phyloP scores from a whole-genome alignment of 371 early-diverging fungal species.

The Syncephalis plumigaleata region DNA sequence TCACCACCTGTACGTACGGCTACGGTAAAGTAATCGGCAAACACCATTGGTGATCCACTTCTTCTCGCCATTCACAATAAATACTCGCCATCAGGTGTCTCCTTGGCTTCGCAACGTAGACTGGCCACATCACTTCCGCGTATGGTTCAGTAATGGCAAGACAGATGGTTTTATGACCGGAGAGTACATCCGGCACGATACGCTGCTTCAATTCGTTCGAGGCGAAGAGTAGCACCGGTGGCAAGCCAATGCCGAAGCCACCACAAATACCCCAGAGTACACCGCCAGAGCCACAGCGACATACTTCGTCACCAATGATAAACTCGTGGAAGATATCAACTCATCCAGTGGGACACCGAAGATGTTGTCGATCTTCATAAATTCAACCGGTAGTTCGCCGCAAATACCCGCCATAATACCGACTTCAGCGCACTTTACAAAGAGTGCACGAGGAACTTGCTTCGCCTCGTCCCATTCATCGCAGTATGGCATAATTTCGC shows the following conservation, averaged over 20 bases:
- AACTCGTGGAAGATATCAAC: slow-evolving; percentile 65
- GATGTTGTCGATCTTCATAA: slow-evolving; percentile 11
- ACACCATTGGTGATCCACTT: slow-evolving; percentile 81
- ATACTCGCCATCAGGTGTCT: slow-evolving; percentile 53
- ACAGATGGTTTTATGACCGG: slow-evolving; percentile 63
- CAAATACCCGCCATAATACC: slow-evolving; percentile 52
- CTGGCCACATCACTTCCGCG: slow-evolving; percentile 74
- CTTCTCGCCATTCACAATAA: slow-evolving; percentile 72
- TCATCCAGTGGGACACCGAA: slow-evolving; percentile 25
- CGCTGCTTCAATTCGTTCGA: slow-evolving; percentile 42
- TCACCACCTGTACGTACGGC: slow-evolving; percentile 59
- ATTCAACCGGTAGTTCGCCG: slow-evolving; percentile 21
- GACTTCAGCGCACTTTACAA: slow-evolving; percentile 46
- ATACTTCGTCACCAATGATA: slow-evolving; percentile 58
- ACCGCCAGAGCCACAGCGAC: slow-evolving; percentile 74
- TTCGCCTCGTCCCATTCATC: slow-evolving; percentile 81
- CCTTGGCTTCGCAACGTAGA: slow-evolving; percentile 47
- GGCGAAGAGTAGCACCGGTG: slow-evolving; percentile 66
- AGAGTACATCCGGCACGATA: slow-evolving; percentile 47
- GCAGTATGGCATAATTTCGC: slow-evolving; percentile 62
- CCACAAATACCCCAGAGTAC: slow-evolving; percentile 69
- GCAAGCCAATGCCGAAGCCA: slow-evolving; percentile 50
- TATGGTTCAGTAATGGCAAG: slow-evolving; percentile 50
- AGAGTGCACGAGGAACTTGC: slow-evolving; percentile 42
- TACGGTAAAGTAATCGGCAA: slow-evolving; percentile 51